A percentile compares a stretch with the other conserved stretches of the same genome.
Conservation (phyloP, 2,329 filamentous ascomycete species). For the Colletotrichum australisinense region DNA sequence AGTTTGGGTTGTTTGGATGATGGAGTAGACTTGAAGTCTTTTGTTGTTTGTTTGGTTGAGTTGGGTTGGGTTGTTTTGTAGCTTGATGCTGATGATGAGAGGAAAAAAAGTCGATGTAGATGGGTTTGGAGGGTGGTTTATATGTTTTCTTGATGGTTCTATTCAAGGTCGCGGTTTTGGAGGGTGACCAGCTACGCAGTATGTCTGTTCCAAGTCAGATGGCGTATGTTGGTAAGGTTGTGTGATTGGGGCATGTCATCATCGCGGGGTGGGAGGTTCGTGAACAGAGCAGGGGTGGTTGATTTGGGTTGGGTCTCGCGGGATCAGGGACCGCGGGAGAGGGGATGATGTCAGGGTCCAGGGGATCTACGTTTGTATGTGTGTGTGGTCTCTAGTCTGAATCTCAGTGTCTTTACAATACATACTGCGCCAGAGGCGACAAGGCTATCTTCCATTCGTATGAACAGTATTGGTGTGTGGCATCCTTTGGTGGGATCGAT, state of each 20-base stretch:
- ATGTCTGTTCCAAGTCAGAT: not conserved
- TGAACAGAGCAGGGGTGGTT: not conserved
- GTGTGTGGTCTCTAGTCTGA: too few relatives aligned
- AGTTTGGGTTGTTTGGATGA: slow-evolving; percentile 12
- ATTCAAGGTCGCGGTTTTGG: not conserved
- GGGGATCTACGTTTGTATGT: slow-evolving; percentile 20
- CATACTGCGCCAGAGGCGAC: not conserved
- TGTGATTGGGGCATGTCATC: slow-evolving; percentile 26
- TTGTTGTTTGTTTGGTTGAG: slow-evolving; percentile 14
- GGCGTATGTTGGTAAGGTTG: not conserved
- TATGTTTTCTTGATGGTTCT: slow-evolving; percentile 23
- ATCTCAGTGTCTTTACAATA: not conserved
- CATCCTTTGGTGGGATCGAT: not conserved
- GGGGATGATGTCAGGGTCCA: slow-evolving; percentile 31
- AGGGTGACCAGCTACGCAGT: not conserved
- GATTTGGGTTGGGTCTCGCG: not conserved
- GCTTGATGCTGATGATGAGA: slow-evolving; percentile 28
- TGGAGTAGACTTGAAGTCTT: slow-evolving; percentile 2
- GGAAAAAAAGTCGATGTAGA: not conserved
- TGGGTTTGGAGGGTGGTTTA: slow-evolving; percentile 26
- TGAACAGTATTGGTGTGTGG: not conserved
- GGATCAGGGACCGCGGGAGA: slow-evolving; percentile 5
- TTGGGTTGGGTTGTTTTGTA: slow-evolving; percentile 7
- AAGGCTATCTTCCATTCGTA: not conserved
- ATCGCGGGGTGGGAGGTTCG: slow-evolving; percentile 9